Evolutionary conservation across 306 rosid genomes (phyloP), one percentile per base, ranked within the genome.

Genomic region (Vicia villosa): DNA sequence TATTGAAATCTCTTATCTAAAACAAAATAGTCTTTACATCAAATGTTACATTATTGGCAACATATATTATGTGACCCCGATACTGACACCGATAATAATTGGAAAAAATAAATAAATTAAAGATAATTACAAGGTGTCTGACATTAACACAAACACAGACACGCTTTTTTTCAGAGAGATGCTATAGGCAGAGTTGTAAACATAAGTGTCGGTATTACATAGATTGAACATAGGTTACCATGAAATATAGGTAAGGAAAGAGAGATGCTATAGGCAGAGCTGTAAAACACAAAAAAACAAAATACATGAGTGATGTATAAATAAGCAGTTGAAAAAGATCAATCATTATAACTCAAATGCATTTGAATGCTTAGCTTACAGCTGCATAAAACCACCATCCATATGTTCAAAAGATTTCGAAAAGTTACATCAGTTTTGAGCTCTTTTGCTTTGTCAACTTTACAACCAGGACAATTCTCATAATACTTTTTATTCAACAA

Each of bases 391-490:
- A 83, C 89, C 8, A 91, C 55, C 17, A 82, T 6, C 90, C 92
- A 84, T 1, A 83, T 61, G 22, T 59, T 58, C 17, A 72, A 0
- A 15, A 91, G 82, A 73, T 80, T 76, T 43, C 79, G 68, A 12
- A 88, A 0, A 8, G 95, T 84, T 2, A 80, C 56, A 13, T 91
- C 95, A 10, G 51, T 58, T 10, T 74, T 71, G 58, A 63, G 16
- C 16, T 74, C 87, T 40, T 84, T 88, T 4, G 77, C 56, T 63
- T 63, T 79, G 5, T 91, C 89, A n/a, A 83, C 82, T 62, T 83
- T 80, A 55, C 97, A 91, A 6, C 95, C 97, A 1, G 95, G 92
- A 50, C 97, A 91, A 49, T 88, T 58, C 26, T 87, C 86, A 61
- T 79, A 21, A 66, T 91, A 78, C 2, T 67, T 67, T 47, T 85